Percentiles rank a stretch among this genome's conserved stretches.
phyloP scores from a whole-genome alignment of 2,329 filamentous ascomycete species.

The Alternaria atra region DNA sequence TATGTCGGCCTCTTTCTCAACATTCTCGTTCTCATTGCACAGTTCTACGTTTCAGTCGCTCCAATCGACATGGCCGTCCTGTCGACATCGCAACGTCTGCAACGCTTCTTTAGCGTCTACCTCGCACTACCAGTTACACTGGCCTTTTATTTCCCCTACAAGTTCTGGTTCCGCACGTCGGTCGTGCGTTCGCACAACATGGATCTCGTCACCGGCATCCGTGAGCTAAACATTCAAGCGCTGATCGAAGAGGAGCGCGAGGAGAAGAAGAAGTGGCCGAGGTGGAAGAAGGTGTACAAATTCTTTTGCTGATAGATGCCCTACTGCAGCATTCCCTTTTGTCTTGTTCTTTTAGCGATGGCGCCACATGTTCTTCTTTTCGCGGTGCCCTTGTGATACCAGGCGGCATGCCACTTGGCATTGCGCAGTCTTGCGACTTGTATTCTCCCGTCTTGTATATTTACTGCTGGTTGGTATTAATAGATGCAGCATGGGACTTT shows the following conservation, averaged over 20 bases:
- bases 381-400: slow-evolving; percentile 40
- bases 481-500: background rate
- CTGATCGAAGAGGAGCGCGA: slow-evolving; percentile 81
- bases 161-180: slow-evolving; percentile 74
- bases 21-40: slow-evolving; percentile 76
- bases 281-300: slow-evolving; percentile 61
- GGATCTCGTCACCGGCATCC: slow-evolving; percentile 84
- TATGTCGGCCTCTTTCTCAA: slow-evolving; percentile 83
- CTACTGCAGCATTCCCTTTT: background rate
- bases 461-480: slow-evolving; percentile 9
- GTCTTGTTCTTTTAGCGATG: slow-evolving; percentile 22
- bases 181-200: slow-evolving; percentile 76
- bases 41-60: slow-evolving; percentile 88
- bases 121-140: slow-evolving; percentile 74
- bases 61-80: slow-evolving; percentile 68
- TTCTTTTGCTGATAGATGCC: slow-evolving; percentile 53
- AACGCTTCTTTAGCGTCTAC: slow-evolving; percentile 78
- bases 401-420: slow-evolving; percentile 40
- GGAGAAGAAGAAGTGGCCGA: slow-evolving; percentile 67
- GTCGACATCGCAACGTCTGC: slow-evolving; percentile 59
- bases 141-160: slow-evolving; percentile 76
- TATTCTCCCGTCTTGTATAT: slow-evolving; percentile 16
- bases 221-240: slow-evolving; percentile 82
- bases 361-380: slow-evolving; percentile 19
- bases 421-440: slow-evolving; percentile 37